Evolutionary conservation across 1,284 basidiomycete species (phyloP), one percentile per base, ranked within the genome.

Genomic region (Laetiporus sulphureus): DNA sequence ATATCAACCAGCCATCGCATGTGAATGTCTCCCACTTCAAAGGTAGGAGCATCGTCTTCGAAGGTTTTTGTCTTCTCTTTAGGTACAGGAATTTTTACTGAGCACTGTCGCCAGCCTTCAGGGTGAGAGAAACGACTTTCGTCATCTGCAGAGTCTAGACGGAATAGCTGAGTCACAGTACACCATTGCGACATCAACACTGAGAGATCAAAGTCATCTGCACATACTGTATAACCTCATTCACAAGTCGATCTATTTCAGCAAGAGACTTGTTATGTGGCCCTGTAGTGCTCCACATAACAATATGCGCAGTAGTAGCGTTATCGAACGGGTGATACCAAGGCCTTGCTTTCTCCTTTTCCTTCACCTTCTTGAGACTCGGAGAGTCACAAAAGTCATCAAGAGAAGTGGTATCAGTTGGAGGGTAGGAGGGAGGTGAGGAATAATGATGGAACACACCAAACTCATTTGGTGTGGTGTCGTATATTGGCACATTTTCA

Each of bases 61-160:
- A 41, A 50, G 1, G 5, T 11, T 1, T n/a, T n/a, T n/a, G 39
- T 18, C 3, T 38, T 25, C 11, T 52, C 51, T 21, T 46, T 46
- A 1, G 60, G 56, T 2, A 64, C 42, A 2, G 25, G 49, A 15
- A 63, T 49, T 12, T 48, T 46, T 1, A 63, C 57, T 0, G 46
- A 48, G 0, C 35, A 44, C 25, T 55, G 42, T 2, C 39, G 48
- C 63, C 62, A 63, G 1, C 56, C 58, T 30, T 62, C 52, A 0
- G 36, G n/a, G n/a, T n/a, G n/a, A n/a, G n/a, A n/a, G n/a, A n/a
- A n/a, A n/a, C n/a, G n/a, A n/a, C n/a, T n/a, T n/a, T n/a, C n/a
- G n/a, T n/a, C n/a, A n/a, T n/a, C n/a, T n/a, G n/a, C n/a, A n/a
- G n/a, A n/a, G n/a, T n/a, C n/a, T n/a, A n/a, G n/a, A n/a, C n/a